Evolutionary conservation across 1,284 basidiomycete genomes (phyloP), one percentile per base, ranked within the genome.

Genomic region (Prillingera fragicola): DNA sequence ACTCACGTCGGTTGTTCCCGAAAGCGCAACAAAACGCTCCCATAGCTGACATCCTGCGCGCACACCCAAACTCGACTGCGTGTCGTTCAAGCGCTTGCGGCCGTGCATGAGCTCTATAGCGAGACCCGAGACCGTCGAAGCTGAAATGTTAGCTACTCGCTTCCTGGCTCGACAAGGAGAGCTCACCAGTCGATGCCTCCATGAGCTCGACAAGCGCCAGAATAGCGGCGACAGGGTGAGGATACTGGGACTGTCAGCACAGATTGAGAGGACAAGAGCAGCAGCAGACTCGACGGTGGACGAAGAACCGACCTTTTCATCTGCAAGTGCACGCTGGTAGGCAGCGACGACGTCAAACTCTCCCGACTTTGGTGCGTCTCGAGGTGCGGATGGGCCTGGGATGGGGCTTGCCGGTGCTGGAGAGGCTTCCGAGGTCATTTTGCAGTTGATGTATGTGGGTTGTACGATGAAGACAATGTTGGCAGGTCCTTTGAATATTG

Each of bases 141-240:
- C 68, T 70, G 43, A 1, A 8, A 19, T 47, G 34, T 49, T 27
- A 39, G 42, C 23, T 33, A 29, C 5, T 2, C 5, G 7, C n/a
- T 6, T n/a, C 1, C 18, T 13, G 3, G 15, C 5, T 18, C 15
- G 26, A 18, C n/a, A 17, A 8, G 19, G 19, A 8, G 17, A 28
- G 27, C 62, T 39, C 8, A 71, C 71, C 65, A 5, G 64, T 67
- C 2, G 70, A 71, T 14, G 64, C 54, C 41, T 69, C 67, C 52
- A 73, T 69, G 22, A 71, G 50, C 48, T 70, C 63, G 3, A 69
- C 68, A 1, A 73, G 52, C 13, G 72, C 66, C 5, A 70, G 50
- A 41, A 73, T 72, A n/a, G 72, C 72, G 21, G 72, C 72, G 14
- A 73, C 60, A 34, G 72, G 72, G 43, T 70, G 70, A 15, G 70